Evolutionary conservation across 768 basidiomycete species (phyloP), one percentile per base, ranked within the genome.

Genomic region (Agrocybe praecox): DNA sequence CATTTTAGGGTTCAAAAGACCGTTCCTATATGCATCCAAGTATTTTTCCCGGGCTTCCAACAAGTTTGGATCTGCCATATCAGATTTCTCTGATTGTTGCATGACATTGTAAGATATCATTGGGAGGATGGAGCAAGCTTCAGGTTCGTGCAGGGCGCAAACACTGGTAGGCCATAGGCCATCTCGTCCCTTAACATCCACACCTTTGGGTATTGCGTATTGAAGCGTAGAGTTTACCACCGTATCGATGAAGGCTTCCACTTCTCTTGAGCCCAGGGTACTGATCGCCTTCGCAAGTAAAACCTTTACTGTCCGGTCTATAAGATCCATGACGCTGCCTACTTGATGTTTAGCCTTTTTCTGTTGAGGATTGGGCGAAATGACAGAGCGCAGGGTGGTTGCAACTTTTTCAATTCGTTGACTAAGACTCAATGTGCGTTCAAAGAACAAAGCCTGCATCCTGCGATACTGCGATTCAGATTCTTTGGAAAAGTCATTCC

Each of bases 211-310:
- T 32, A 94, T 85, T 15, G 89, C 86, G 65, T 93, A 93, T 66
- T 90, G 87, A 22, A 94, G 74, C 1, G 91, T 85, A 17, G 88
- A 85, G 60, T 87, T 85, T 8, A 88, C 89, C 17, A 92, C 81
- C 47, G 81, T 79, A 49, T 92, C 88, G 26, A 88, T 77, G 43
- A 90, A 81, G 12, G 64, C 69, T 46, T 87, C 87, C 23, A 85
- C 72, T 69, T 93, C 90, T n/a, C 84, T 85, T 0, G 83, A 71
- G 10, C 80, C 77, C 65, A 88, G 71, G 2, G 76, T 76, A 15
- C 79, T 69, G 9, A 73, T 67, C 3, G 81, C 77, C 56, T 86
- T 74, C 2, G 70, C 63, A 21, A 90, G 72, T 6, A 92, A 76
- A 1, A 81, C 72, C 49, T 81, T 80, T 18, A 90, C 86, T 0